phyloP scores from a whole-genome alignment of 148 eudicot genomes.

The Fagopyrum homotropicum region DNA sequence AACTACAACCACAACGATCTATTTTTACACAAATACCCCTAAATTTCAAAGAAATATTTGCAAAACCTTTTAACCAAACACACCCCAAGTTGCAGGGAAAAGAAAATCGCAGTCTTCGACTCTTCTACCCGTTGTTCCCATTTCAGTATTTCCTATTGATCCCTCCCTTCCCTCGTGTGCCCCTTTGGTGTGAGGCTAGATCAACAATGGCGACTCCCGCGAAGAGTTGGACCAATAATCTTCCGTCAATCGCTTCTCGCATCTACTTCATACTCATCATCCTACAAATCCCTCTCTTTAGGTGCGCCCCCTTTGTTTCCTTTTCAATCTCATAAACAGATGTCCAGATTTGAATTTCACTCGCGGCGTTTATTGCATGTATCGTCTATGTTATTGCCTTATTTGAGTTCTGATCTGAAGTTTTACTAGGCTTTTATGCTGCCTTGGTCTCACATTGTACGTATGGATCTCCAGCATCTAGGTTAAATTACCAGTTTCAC shows the following conservation, averaged over 20 bases:
- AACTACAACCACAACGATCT: no score
- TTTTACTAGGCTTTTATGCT: neutral
- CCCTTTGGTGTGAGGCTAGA: neutral
- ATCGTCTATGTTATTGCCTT: neutral
- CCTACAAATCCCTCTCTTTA: conserved; percentile 90
- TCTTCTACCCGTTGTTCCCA: neutral
- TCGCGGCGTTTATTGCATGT: neutral
- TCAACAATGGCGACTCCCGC: conserved; percentile 29
- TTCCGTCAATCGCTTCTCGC: conserved; percentile 44
- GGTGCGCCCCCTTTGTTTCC: conserved; percentile 24
- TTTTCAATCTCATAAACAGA: neutral
- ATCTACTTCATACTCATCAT: conserved; percentile 62
- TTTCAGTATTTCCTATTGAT: neutral
- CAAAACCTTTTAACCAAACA: no score
- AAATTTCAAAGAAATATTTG: no score
- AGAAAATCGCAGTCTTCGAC: neutral
- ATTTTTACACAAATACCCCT: no score
- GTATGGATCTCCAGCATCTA: neutral
- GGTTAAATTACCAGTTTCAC: neutral
- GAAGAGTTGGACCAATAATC: conserved; percentile 42
- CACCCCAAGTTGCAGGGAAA: no score
- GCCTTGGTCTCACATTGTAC: neutral
- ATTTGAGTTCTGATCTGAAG: neutral
- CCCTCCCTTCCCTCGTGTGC: neutral
- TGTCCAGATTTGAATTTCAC: neutral